Conservation (phyloP, 139 green algal species). For the Nannochloris sp. region DNA sequence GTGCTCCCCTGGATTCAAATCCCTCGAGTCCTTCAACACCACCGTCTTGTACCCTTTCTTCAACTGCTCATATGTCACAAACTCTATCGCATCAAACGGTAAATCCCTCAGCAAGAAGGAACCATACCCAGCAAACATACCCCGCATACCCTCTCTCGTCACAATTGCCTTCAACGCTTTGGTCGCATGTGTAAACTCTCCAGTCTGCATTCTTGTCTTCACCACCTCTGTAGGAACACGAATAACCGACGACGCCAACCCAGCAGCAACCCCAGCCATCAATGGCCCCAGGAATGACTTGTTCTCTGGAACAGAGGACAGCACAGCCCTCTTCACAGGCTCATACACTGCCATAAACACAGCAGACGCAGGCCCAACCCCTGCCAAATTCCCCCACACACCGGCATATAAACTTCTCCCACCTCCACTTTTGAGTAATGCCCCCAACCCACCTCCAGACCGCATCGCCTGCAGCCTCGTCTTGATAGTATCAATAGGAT, state of each 20-base stretch:
- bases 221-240: conserved; percentile 95
- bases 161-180: conserved; percentile 66
- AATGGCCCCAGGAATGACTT: conserved; percentile 44
- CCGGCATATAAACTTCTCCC: conserved; percentile 78
- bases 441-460: conserved; percentile 61
- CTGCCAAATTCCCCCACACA: conserved; percentile 72
- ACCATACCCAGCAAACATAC: conserved; percentile 90
- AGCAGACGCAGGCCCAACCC: conserved; percentile 79
- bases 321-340: conserved; percentile 65
- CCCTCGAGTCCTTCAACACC: conserved; percentile 25
- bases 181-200: conserved; percentile 51
- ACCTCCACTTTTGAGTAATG: conserved; percentile 62
- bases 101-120: conserved; percentile 97
- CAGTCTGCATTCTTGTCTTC: conserved; percentile 91
- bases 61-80: conserved; percentile 80
- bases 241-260: conserved; percentile 72
- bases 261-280: conserved; percentile 55
- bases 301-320: conserved; percentile 30
- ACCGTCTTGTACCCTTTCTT: conserved; percentile 29
- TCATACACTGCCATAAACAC: conserved; percentile 95
- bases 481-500: conserved; percentile 99
- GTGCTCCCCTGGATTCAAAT: conserved; percentile 57
- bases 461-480: conserved; percentile 86
- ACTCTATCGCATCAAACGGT: conserved; percentile 98
- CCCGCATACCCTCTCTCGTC: conserved; percentile 58